Conservation (phyloP, 2,329 filamentous ascomycete species). For the Akanthomyces dipterigenus region DNA sequence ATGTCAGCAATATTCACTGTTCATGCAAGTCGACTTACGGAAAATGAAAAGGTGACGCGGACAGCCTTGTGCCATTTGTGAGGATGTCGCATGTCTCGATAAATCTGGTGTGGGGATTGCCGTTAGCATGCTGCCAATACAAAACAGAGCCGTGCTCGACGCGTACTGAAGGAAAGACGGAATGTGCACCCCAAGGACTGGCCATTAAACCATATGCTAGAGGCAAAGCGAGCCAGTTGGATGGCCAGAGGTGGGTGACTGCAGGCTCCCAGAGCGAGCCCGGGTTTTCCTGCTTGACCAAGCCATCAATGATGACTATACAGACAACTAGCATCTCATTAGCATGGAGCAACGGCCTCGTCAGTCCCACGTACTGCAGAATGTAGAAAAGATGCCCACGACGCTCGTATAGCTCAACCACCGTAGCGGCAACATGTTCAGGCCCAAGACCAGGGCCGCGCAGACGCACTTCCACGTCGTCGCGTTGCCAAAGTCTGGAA, state of each 20-base stretch:
- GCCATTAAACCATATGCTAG: slow-evolving; percentile 87
- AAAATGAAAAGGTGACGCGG: slow-evolving; percentile 77
- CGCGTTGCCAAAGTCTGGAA: slow-evolving; percentile 60
- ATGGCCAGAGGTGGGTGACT: slow-evolving; percentile 71
- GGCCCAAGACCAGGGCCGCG: slow-evolving; percentile 67
- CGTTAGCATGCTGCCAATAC: not conserved
- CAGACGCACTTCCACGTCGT: slow-evolving; percentile 81
- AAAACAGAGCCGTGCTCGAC: slow-evolving; percentile 15
- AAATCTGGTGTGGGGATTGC: slow-evolving; percentile 37
- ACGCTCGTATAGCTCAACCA: slow-evolving; percentile 86
- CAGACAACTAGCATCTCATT: slow-evolving; percentile 56
- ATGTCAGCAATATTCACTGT: not conserved
- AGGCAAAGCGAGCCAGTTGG: slow-evolving; percentile 80
- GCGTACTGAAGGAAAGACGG: slow-evolving; percentile 69
- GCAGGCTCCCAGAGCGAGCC: slow-evolving; percentile 81
- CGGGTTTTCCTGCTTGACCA: slow-evolving; percentile 70
- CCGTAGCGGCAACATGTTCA: slow-evolving; percentile 79
- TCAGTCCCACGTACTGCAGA: slow-evolving; percentile 63
- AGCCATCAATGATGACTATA: slow-evolving; percentile 77
- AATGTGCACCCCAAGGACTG: slow-evolving; percentile 60
- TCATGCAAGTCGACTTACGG: slow-evolving; percentile 47
- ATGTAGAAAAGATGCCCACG: slow-evolving; percentile 83
- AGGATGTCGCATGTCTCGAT: slow-evolving; percentile 63
- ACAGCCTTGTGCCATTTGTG: slow-evolving; percentile 72
- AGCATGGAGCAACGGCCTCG: not conserved